phyloP scores from a whole-genome alignment of 306 rosid species.

The Geum urbanum region DNA sequence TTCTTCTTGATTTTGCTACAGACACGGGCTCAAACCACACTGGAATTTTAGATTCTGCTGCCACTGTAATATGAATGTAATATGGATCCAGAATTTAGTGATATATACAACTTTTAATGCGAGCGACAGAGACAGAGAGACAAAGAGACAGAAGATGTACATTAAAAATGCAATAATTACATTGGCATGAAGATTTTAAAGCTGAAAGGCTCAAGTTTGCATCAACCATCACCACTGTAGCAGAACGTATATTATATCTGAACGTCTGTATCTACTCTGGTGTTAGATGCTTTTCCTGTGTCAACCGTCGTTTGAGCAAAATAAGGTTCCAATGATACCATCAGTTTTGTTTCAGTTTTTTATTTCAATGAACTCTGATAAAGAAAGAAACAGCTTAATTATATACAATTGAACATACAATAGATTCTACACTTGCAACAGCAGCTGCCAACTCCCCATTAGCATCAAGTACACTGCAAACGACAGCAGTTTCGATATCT shows the following conservation, averaged over 20 bases:
- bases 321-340: slow-evolving; percentile 14
- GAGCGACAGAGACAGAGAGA: slow-evolving; percentile 1
- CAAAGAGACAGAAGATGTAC: background rate
- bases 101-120: background rate
- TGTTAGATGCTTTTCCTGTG: slow-evolving; percentile 72
- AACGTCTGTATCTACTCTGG: slow-evolving; percentile 73
- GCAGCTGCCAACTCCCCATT: slow-evolving; percentile 76
- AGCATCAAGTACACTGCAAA: slow-evolving; percentile 64
- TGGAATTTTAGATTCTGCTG: slow-evolving; percentile 54
- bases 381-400: slow-evolving; percentile 17
- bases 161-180: slow-evolving; percentile 32
- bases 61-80: slow-evolving; percentile 37
- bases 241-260: slow-evolving; percentile 41
- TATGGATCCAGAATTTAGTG: too few species aligned
- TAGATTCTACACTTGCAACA: slow-evolving; percentile 77
- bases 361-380: slow-evolving; percentile 8
- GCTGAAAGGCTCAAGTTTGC: slow-evolving; percentile 68
- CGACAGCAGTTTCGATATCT: slow-evolving; percentile 71
- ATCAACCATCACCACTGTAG: slow-evolving; percentile 79
- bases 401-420: slow-evolving; percentile 55
- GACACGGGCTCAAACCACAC: slow-evolving; percentile 98
- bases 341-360: slow-evolving; percentile 26
- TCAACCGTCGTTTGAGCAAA: slow-evolving; percentile 19
- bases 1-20: slow-evolving; percentile 76
- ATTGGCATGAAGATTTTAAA: slow-evolving; percentile 62